These are phyloP conservation scores for Pseudonectria foliicola DNA, from an alignment of 2,329 filamentous ascomycete genomes.

Conservation along the genomic window DNA sequence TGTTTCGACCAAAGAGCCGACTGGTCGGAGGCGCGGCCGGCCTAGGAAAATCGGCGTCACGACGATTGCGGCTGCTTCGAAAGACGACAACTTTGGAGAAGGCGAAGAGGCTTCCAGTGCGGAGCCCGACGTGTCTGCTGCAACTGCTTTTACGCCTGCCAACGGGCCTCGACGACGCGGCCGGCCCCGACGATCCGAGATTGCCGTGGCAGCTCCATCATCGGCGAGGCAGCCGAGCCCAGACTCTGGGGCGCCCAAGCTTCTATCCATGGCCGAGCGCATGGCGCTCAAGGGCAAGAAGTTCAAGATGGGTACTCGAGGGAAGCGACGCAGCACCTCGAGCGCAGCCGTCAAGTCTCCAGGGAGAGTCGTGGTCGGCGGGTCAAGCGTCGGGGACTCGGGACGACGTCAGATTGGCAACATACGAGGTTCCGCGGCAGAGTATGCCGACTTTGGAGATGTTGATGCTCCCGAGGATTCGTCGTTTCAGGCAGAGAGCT, in stretches of 20 bases:
- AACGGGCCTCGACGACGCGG: constrained; percentile 10
- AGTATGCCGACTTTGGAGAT: constrained; percentile 1
- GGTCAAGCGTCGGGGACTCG: neutral
- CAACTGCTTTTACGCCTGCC: neutral
- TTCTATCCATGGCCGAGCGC: constrained; percentile 52
- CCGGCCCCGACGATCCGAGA: constrained; percentile 19
- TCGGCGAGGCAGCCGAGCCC: constrained; percentile 5
- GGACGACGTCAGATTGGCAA: too few relatives aligned
- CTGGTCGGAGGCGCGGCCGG: constrained; percentile 17
- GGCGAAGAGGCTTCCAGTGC: neutral
- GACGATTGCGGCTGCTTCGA: constrained; percentile 17
- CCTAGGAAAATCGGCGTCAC: constrained; percentile 22
- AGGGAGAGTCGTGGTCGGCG: neutral
- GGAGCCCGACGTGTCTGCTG: neutral
- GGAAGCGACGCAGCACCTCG: constrained; percentile 7
- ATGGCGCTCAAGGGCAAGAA: constrained; percentile 47
- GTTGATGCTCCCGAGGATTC: constrained; percentile 4
- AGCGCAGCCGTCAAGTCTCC: constrained; percentile 4
- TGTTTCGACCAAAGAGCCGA: neutral
- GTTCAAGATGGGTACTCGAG: constrained; percentile 42
- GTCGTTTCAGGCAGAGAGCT: constrained; percentile 6
- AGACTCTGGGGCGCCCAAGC: constrained; percentile 20
- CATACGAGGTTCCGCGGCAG: neutral
- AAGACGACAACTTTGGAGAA: constrained; percentile 2
- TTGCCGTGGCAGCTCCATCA: constrained; percentile 2